A percentile compares a stretch with the other conserved stretches of the same genome.
These are phyloP conservation scores for Vachellia collinsii DNA, from an alignment of 306 rosid genomes.

Conservation along the genomic window DNA sequence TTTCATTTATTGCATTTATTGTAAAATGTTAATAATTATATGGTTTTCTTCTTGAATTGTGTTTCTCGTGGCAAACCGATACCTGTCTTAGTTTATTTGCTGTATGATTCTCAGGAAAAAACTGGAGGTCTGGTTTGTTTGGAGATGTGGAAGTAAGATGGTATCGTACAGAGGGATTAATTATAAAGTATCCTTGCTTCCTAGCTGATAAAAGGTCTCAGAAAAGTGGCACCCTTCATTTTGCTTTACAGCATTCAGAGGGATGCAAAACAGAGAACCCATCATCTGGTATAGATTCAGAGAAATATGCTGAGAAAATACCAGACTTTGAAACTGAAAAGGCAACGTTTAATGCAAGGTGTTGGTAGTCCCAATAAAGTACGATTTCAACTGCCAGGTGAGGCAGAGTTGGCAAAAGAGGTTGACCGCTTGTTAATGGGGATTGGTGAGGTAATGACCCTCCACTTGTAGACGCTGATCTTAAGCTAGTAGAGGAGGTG, in stretches of 20 bases:
- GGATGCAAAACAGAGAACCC: conserved; percentile 32
- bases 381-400: no score
- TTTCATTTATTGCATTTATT: background rate
- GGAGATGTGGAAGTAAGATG: conserved; percentile 94
- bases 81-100: conserved; percentile 33
- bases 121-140: conserved; percentile 94
- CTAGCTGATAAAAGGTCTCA: conserved; percentile 40
- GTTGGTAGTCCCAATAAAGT: conserved; percentile 57
- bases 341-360: conserved; percentile 63
- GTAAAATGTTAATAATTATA: background rate
- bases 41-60: conserved; percentile 5
- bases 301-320: conserved; percentile 37
- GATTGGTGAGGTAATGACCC: conserved; percentile 98
- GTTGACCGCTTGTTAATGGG: conserved; percentile 56
- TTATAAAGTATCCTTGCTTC: conserved; percentile 83
- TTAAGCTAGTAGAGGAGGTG: background rate
- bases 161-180: conserved; percentile 78
- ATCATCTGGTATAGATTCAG: conserved; percentile 45
- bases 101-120: conserved; percentile 67
- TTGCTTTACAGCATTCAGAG: conserved; percentile 40
- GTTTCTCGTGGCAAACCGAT: background rate
- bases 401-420: no score
- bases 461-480: conserved; percentile 88
- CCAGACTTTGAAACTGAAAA: conserved; percentile 37
- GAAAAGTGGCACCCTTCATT: conserved; percentile 35